These are phyloP conservation scores for Bacidia rubella DNA, from an alignment of 495 filamentous ascomycete genomes.

Conservation along the genomic window DNA sequence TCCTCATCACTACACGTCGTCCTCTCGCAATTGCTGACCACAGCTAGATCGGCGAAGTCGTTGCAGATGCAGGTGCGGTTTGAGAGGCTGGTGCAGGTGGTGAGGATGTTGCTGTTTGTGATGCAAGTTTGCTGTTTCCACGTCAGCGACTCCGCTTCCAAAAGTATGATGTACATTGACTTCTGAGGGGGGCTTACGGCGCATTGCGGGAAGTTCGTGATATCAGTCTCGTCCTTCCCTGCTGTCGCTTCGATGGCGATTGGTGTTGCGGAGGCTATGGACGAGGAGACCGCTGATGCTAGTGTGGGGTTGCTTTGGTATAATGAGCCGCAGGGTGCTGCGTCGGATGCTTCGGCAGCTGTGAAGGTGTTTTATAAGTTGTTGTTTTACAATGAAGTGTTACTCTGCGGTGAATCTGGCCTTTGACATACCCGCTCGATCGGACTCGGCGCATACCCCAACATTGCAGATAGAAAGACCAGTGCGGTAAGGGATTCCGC, in stretches of 20 bases:
- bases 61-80: slow-evolving; percentile 8
- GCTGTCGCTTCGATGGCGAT: background rate
- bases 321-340: background rate
- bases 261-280: slow-evolving; percentile 1
- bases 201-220: background rate
- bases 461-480: background rate
- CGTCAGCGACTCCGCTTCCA: too few relatives aligned
- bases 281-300: background rate
- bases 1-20: slow-evolving; percentile 7
- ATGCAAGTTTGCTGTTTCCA: background rate
- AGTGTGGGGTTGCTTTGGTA: background rate
- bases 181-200: slow-evolving; percentile 1
- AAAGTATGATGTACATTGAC: too few relatives aligned
- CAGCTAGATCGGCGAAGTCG: background rate
- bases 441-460: background rate
- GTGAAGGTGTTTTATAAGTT: background rate
- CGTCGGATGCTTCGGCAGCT: background rate
- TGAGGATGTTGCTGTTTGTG: background rate
- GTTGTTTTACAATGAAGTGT: too few relatives aligned
- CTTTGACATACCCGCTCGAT: background rate
- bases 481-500: background rate
- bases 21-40: slow-evolving; percentile 5
- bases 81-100: slow-evolving; percentile 6
- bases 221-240: background rate
- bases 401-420: background rate